phyloP scores from a whole-genome alignment of 805 yeast genomes.

The Yarrowia sp. region DNA sequence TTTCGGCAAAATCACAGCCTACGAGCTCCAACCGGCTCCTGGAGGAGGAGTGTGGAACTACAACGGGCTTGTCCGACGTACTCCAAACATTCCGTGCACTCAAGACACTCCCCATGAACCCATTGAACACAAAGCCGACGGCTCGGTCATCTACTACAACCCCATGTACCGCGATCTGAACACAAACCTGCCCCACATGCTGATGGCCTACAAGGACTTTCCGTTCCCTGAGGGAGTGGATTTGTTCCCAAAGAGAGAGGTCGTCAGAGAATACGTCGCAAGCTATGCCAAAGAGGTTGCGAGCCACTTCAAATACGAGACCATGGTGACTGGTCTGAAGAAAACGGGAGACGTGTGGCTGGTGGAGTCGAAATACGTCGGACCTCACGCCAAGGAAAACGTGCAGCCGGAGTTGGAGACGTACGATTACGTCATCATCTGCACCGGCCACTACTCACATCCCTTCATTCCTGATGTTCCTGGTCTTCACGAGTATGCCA shows the following conservation, averaged over 20 bases:
- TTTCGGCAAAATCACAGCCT: constrained; percentile 56
- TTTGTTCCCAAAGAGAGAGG: constrained; percentile 64
- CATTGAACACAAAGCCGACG: constrained; percentile 41
- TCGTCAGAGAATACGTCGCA: constrained; percentile 67
- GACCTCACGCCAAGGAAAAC: constrained; percentile 23
- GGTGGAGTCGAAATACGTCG: constrained; percentile 50
- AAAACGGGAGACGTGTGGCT: constrained; percentile 54
- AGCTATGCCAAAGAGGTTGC: constrained; percentile 59
- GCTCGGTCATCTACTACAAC: constrained; percentile 53
- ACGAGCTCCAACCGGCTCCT: constrained; percentile 64
- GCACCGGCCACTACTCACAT: constrained; percentile 68
- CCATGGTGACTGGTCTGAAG: constrained; percentile 57
- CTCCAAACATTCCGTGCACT: constrained; percentile 47
- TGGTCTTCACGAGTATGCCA: constrained; percentile 61
- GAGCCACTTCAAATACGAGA: constrained; percentile 54
- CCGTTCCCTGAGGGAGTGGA: constrained; percentile 59
- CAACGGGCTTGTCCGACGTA: constrained; percentile 47
- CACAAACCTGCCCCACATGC: constrained; percentile 67
- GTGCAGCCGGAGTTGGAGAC: constrained; percentile 37
- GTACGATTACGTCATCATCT: constrained; percentile 68
- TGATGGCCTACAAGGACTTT: constrained; percentile 69
- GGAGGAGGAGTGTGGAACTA: constrained; percentile 87
- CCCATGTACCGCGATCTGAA: constrained; percentile 72
- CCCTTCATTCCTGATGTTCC: constrained; percentile 65
- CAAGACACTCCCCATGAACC: constrained; percentile 47